Percentiles rank a stretch among this genome's conserved stretches.
These are phyloP conservation scores for Agrocybe pediades DNA, from an alignment of 768 basidiomycete genomes.

Conservation along the genomic window DNA sequence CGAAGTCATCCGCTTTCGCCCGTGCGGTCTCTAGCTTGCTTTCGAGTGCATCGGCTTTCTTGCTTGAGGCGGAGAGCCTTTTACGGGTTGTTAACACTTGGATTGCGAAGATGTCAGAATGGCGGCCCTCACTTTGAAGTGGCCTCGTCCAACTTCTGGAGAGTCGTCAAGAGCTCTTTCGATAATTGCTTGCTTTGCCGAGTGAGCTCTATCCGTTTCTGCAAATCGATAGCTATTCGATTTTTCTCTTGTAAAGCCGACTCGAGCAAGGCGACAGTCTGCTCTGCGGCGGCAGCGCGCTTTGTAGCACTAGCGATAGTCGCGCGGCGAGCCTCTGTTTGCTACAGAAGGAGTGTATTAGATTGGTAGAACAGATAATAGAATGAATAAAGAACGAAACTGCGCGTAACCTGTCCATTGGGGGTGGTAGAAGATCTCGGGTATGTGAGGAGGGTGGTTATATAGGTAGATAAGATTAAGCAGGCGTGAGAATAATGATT, in stretches of 20 bases:
- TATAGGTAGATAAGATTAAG: slow-evolving; percentile 24
- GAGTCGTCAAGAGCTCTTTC: slow-evolving; percentile 19
- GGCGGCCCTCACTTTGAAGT: slow-evolving; percentile 28
- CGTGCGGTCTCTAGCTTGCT: slow-evolving; percentile 19
- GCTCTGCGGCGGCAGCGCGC: slow-evolving; percentile 30
- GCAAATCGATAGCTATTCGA: slow-evolving; percentile 19
- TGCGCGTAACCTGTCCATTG: slow-evolving; percentile 21
- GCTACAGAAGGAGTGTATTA: slow-evolving; percentile 13
- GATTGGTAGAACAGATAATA: slow-evolving; percentile 6
- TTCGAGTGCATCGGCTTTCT: slow-evolving; percentile 18
- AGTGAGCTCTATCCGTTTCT: slow-evolving; percentile 22
- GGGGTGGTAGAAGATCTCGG: neutral
- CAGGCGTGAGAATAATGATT: slow-evolving; percentile 27
- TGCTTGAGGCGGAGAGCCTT: slow-evolving; percentile 14
- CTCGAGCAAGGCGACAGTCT: slow-evolving; percentile 16
- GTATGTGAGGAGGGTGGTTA: neutral
- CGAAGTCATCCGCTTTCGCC: slow-evolving; percentile 18
- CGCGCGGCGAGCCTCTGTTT: slow-evolving; percentile 21
- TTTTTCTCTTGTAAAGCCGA: slow-evolving; percentile 22
- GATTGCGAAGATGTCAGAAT: no score
- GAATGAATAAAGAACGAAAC: slow-evolving; percentile 7
- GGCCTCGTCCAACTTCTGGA: slow-evolving; percentile 25
- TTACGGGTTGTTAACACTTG: neutral
- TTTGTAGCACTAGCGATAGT: slow-evolving; percentile 24
- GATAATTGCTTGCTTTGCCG: slow-evolving; percentile 17